A percentile compares a stretch with the other conserved stretches of the same genome.
phyloP scores from a whole-genome alignment of 768 basidiomycete genomes.

The Epithele typhae region DNA sequence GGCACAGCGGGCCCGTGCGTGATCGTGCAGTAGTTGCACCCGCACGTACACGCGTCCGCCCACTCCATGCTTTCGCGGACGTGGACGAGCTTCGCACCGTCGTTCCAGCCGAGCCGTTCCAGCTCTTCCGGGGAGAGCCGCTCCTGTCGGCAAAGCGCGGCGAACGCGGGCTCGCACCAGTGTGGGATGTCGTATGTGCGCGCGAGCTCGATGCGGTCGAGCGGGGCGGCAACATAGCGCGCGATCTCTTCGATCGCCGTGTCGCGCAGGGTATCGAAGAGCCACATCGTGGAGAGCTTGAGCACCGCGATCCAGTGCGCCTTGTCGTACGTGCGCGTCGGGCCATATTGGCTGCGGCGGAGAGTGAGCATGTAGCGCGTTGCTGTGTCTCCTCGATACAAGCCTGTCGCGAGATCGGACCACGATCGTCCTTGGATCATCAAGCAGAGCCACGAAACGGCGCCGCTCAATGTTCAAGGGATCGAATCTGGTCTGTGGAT shows the following conservation, averaged over 20 bases:
- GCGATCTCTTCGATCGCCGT: conserved; percentile 5
- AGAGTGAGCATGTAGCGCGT: neutral
- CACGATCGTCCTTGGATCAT: neutral
- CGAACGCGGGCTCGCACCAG: conserved; percentile 14
- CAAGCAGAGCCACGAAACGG: too few species aligned
- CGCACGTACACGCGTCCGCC: neutral
- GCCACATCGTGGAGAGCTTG: conserved; percentile 14
- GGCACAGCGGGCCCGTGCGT: neutral
- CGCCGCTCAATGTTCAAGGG: too few species aligned
- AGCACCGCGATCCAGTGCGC: conserved; percentile 13
- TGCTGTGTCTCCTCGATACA: too few species aligned
- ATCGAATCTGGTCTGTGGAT: too few species aligned
- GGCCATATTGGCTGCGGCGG: neutral
- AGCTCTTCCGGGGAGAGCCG: conserved; percentile 2
- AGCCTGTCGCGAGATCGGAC: neutral
- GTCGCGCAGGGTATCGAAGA: conserved; percentile 9
- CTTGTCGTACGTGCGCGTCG: neutral
- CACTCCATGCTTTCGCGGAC: conserved; percentile 6
- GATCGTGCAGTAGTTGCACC: conserved; percentile 9
- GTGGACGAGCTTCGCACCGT: conserved; percentile 4
- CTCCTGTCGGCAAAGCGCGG: conserved; percentile 8
- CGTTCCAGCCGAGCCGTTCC: conserved; percentile 8
- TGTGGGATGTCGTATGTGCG: neutral
- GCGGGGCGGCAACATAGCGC: neutral
- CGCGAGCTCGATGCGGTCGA: conserved; percentile 9